phyloP scores from a whole-genome alignment of 164 flowering plant species.

The Pachysandra terminalis region DNA sequence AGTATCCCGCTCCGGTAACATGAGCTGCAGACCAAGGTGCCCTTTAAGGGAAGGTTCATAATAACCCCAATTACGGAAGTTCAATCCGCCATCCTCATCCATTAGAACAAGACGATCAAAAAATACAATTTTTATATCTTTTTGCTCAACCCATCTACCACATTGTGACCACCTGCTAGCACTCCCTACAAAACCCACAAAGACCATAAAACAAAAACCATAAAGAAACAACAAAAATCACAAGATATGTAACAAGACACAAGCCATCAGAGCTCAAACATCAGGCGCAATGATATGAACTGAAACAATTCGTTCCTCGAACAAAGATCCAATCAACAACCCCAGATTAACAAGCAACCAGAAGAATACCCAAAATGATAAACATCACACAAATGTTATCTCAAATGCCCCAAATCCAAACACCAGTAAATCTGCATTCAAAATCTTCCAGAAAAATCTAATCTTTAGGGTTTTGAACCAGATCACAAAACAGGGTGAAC shows the following conservation, averaged over 20 bases:
- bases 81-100: conserved; percentile 69
- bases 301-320: neutral
- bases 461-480: neutral
- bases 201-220: neutral
- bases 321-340: neutral
- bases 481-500: neutral
- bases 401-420: neutral
- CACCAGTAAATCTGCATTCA: neutral
- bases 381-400: neutral
- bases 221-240: neutral
- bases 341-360: neutral
- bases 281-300: neutral
- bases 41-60: too few species aligned
- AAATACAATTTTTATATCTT: conserved; percentile 1
- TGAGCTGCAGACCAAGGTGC: too few species aligned
- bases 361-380: neutral
- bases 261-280: neutral
- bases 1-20: neutral
- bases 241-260: neutral
- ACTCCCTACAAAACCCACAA: conserved; percentile 3
- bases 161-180: conserved; percentile 6
- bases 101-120: conserved; percentile 16
- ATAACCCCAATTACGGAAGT: too few species aligned
- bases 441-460: neutral
- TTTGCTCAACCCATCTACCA: conserved; percentile 16